Percentiles rank a stretch among this genome's conserved stretches.
These are phyloP conservation scores for Claviceps capensis DNA, from an alignment of 2,329 filamentous ascomycete genomes.

Conservation along the genomic window DNA sequence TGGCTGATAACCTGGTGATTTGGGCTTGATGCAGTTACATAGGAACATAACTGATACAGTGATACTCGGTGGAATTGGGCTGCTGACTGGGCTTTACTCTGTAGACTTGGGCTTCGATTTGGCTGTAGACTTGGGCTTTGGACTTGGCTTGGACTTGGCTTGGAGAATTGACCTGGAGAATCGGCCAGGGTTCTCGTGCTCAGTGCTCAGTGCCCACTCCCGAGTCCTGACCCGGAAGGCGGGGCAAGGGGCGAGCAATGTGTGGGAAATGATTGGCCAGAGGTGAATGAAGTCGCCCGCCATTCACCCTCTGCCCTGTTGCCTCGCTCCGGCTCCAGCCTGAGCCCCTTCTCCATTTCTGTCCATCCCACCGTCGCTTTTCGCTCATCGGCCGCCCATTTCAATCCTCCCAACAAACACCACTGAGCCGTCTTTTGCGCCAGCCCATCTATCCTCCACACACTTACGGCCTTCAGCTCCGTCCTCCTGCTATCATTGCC, in stretches of 20 bases:
- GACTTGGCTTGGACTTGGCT: no score
- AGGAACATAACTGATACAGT: no score
- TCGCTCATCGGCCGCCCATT: conserved; percentile 19
- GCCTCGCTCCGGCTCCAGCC: conserved; percentile 11
- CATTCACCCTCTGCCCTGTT: background rate
- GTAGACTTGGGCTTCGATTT: no score
- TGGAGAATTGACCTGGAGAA: no score
- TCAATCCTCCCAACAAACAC: conserved; percentile 15
- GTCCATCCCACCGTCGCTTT: conserved; percentile 15
- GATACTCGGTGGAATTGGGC: no score
- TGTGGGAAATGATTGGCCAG: background rate
- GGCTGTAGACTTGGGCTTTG: no score
- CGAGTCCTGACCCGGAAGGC: no score
- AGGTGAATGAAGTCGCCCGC: background rate
- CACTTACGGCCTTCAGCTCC: conserved; percentile 2
- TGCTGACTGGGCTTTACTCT: no score
- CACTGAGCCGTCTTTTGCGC: conserved; percentile 5
- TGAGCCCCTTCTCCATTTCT: conserved; percentile 20
- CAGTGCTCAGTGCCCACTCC: no score
- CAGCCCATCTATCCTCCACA: conserved; percentile 9
- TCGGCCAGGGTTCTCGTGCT: no score
- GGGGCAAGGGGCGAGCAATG: background rate
- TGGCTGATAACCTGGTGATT: background rate
- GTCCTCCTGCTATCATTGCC: background rate
- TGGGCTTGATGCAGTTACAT: no score